Evolutionary conservation across 2,329 filamentous ascomycete genomes (phyloP).

Genomic region (Alternaria metachromatica): DNA sequence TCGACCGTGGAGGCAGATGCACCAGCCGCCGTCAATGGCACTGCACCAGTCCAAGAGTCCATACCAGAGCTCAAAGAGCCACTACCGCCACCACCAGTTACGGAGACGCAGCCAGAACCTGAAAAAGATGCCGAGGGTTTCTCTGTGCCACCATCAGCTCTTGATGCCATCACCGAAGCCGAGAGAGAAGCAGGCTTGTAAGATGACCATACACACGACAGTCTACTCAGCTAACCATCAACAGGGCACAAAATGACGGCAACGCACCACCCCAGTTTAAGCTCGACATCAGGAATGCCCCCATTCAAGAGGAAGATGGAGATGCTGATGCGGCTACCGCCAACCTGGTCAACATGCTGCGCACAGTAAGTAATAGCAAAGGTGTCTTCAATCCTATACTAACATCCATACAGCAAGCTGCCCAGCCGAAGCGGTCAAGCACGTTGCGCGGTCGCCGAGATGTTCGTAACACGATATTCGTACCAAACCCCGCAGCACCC

Average conservation of each 20-base stretch:
- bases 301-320: conserved; percentile 78
- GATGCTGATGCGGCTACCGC: conserved; percentile 76
- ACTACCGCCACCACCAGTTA: conserved; percentile 34
- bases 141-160: conserved; percentile 70
- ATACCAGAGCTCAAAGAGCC: conserved; percentile 49
- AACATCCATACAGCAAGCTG: conserved; percentile 55
- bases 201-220: neutral
- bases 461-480: conserved; percentile 87
- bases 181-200: conserved; percentile 65
- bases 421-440: conserved; percentile 64
- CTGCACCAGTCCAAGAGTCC: conserved; percentile 31
- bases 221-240: conserved; percentile 7
- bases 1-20: conserved; percentile 23
- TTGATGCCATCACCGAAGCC: conserved; percentile 69
- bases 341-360: conserved; percentile 76
- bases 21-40: conserved; percentile 39
- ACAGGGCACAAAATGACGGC: conserved; percentile 32
- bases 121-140: conserved; percentile 77
- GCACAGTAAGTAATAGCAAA: conserved; percentile 52
- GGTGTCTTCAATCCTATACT: conserved; percentile 11
- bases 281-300: conserved; percentile 78
- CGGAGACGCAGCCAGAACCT: conserved; percentile 41
- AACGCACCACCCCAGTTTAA: conserved; percentile 66
- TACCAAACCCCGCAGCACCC: conserved; percentile 59
- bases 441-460: conserved; percentile 89